Base-by-base conservation (phyloP, 108 stramenopile species). In the Thalassiosira profunda region DNA sequence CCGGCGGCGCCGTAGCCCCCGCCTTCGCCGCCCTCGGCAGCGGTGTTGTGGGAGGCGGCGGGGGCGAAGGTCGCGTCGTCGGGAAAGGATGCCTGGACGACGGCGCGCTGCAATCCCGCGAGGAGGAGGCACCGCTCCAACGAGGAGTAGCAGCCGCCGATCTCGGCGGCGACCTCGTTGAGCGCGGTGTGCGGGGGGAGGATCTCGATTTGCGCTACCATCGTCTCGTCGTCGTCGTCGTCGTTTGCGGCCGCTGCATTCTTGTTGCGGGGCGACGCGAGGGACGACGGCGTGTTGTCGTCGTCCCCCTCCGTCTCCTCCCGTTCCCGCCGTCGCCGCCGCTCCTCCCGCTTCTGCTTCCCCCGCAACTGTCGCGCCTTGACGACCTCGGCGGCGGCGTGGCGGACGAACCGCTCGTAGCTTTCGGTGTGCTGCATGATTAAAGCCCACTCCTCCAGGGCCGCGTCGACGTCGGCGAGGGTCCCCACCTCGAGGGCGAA, bases 341-440 rank as follows among this genome's bases (percentile, higher is more conserved):
- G 61, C 60, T 84, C 80, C 41, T 87, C 78, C 17, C 76, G 58
- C 51, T 79, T 68, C 58, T 86, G 78, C 51, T 79, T 67, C 38
- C 40, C 52, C 12, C 92, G 76, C 47, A 90, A 28, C 18, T 76
- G 70, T 61, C 92, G 59, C 12, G 90, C 92, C 63, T 89, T 87
- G 55, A 84, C 80, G 43, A 91, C 86, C 65, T 95, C 92, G 18
- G 76, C 65, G 18, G 86, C 86, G 6, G 91, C 83, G 71, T 95
- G 92, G 15, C 84, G 81, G 28, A 97, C 70, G 68, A 97, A 97
- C 17, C 96, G 78, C 58, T 87, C 86, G 70, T 95, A 97, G 37
- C 91, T 91, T 87, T 97, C 96, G 17, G 92, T 91, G 71, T 95
- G 93, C 72, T 97, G 96, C 78, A 95, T 72, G 29, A 92, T 68